A percentile compares a stretch with the other conserved stretches of the same genome.
Conservation (phyloP, 768 basidiomycete species). For the Mrakia blollopis region DNA sequence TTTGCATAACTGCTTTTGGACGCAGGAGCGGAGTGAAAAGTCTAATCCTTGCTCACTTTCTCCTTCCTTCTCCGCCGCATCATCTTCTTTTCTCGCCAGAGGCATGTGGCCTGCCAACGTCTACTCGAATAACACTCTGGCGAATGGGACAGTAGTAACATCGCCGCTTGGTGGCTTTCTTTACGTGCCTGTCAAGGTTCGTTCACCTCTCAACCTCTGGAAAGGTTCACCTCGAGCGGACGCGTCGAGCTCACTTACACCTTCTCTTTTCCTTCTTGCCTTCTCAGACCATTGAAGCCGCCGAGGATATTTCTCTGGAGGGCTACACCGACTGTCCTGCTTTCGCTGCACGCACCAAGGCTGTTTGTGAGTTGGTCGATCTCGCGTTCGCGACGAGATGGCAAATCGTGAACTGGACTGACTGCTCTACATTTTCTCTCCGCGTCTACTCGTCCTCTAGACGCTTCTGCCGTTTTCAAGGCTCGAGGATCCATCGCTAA, state of each 20-base stretch:
- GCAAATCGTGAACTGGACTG: constrained; percentile 49
- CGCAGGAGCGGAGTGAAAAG: background rate
- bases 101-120: constrained; percentile 49
- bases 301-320: constrained; percentile 60
- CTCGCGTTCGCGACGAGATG: constrained; percentile 64
- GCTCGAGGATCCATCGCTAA: constrained; percentile 27
- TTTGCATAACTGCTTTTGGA: background rate
- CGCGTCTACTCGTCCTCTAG: background rate
- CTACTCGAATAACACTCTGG: constrained; percentile 55
- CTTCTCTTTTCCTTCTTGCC: background rate
- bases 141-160: constrained; percentile 58
- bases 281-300: constrained; percentile 60
- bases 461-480: constrained; percentile 54
- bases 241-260: background rate
- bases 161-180: constrained; percentile 67
- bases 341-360: constrained; percentile 43
- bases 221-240: background rate
- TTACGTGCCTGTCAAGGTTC: constrained; percentile 57
- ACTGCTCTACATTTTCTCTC: background rate
- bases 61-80: background rate
- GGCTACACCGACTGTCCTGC: constrained; percentile 60
- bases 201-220: background rate
- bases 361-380: constrained; percentile 58
- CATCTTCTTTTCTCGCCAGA: background rate
- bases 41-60: constrained; percentile 26